Evolutionary conservation across 2,329 filamentous ascomycete genomes (phyloP), one percentile per base, ranked within the genome.

Genomic region (Beauveria scarabaeidicola): DNA sequence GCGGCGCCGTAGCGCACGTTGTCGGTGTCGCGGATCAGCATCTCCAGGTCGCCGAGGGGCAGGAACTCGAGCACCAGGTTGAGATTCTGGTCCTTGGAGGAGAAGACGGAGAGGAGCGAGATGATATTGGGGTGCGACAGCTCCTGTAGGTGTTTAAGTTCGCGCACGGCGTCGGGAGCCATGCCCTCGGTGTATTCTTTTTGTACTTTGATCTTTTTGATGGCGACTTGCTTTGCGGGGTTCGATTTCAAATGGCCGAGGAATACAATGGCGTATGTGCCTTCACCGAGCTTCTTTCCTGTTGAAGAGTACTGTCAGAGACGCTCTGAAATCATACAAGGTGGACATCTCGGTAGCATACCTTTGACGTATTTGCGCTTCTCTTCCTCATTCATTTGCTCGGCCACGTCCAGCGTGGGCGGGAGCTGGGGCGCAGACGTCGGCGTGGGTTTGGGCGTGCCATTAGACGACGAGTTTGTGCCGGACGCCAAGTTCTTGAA

Each of bases 231-330:
- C 46, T 84, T 82, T 38, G 81, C 80, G 6, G 91, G 88, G 66
- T 94, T 85, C 66, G 76, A 77, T 61, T 86, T 84, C 50, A 94
- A 81, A 73, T 93, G 89, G 56, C 92, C 94, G 57, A 92, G 85
- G 78, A 91, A 97, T 69, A 99, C 94, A 68, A 95, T 87, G 71
- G 94, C 94, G 73, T 99, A 99, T 64, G 94, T 97, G 77, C 94
- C 94, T 74, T 96, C 91, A 72, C 94, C 94, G 62, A 99, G 84
- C 70, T 94, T 94, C 72, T 89, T 91, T 69, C 90, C 90, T 91
- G 65, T 52, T 57, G 11, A 19, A 17, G 13, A 23, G n/a, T 25
- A n/a, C 0, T 44, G 54, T 59, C 21, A 61, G 44, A 38, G 10
- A 19, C 23, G 46, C 15, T 44, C n/a, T 6, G 48, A 7, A 5